phyloP scores from a whole-genome alignment of 768 basidiomycete genomes.

The Clathrus columnatus region DNA sequence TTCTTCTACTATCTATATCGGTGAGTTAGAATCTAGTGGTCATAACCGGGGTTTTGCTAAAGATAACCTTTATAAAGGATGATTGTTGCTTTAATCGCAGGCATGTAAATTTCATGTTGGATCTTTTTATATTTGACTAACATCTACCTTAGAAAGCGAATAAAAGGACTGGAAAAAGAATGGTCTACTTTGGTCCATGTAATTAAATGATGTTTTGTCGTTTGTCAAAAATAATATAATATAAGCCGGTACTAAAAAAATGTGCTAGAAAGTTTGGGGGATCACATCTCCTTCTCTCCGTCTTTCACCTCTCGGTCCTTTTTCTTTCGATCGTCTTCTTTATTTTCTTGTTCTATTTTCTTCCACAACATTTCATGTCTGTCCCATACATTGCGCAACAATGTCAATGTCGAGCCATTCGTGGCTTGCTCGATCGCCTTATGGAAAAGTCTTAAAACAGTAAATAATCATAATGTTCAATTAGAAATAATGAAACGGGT shows the following conservation, averaged over 20 bases:
- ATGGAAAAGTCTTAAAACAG: not conserved
- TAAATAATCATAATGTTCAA: not conserved
- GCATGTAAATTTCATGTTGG: not conserved
- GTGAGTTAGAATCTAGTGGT: constrained; percentile 41
- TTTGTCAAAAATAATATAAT: not conserved
- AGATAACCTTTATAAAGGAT: constrained; percentile 46
- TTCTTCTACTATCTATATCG: constrained; percentile 91
- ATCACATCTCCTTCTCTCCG: not conserved
- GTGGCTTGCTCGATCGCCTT: constrained; percentile 8
- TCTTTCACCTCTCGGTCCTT: not conserved
- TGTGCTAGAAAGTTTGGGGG: not conserved
- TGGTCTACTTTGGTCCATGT: too few species aligned
- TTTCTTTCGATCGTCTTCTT: constrained; percentile 6
- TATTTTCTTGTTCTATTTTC: constrained; percentile 2
- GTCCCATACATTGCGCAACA: constrained; percentile 10
- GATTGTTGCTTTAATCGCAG: constrained; percentile 81
- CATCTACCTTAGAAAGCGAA: constrained; percentile 3
- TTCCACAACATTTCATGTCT: constrained; percentile 9
- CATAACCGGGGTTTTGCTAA: too few species aligned
- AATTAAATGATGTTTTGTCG: not conserved
- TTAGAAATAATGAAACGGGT: not conserved
- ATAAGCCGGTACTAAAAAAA: not conserved
- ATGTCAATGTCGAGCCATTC: constrained; percentile 6
- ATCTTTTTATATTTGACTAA: not conserved
- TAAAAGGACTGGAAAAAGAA: not conserved